Evolutionary conservation across 441 rosid genomes (phyloP).

Genomic region (Omphalea diandra): DNA sequence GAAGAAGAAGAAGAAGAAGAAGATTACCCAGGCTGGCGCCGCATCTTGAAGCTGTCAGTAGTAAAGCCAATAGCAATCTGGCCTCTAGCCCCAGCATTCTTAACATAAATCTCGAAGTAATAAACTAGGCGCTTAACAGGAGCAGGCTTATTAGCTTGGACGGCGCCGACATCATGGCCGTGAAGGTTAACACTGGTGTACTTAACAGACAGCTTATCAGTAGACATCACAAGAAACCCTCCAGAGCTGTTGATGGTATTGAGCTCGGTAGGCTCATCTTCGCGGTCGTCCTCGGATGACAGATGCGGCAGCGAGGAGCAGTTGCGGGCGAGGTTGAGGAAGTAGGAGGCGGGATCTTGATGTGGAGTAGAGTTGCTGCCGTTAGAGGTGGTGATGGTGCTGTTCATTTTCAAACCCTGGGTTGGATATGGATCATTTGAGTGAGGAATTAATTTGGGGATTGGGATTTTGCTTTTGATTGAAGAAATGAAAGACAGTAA

Average conservation of each 20-base stretch:
- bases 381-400: no score
- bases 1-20: neutral
- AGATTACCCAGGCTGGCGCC: slow-evolving; percentile 79
- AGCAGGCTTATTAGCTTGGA: no score
- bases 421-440: neutral
- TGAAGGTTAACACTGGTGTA: slow-evolving; percentile 55
- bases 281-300: slow-evolving; percentile 39
- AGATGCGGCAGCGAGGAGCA: neutral
- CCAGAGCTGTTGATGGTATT: slow-evolving; percentile 81
- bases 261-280: slow-evolving; percentile 72
- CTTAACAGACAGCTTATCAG: slow-evolving; percentile 69
- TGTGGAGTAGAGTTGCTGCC: no score
- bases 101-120: slow-evolving; percentile 81
- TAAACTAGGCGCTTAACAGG: slow-evolving; percentile 63
- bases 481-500: neutral
- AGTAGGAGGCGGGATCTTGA: slow-evolving; percentile 26
- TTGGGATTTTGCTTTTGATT: neutral
- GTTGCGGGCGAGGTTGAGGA: slow-evolving; percentile 14
- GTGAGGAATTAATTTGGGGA: neutral
- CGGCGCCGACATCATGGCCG: slow-evolving; percentile 84
- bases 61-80: slow-evolving; percentile 83
- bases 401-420: slow-evolving; percentile 15
- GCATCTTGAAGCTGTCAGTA: slow-evolving; percentile 55
- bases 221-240: slow-evolving; percentile 59
- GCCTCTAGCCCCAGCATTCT: slow-evolving; percentile 67